phyloP scores from a whole-genome alignment of 2,329 filamentous ascomycete species.

The Dryadomyces quercivorus region DNA sequence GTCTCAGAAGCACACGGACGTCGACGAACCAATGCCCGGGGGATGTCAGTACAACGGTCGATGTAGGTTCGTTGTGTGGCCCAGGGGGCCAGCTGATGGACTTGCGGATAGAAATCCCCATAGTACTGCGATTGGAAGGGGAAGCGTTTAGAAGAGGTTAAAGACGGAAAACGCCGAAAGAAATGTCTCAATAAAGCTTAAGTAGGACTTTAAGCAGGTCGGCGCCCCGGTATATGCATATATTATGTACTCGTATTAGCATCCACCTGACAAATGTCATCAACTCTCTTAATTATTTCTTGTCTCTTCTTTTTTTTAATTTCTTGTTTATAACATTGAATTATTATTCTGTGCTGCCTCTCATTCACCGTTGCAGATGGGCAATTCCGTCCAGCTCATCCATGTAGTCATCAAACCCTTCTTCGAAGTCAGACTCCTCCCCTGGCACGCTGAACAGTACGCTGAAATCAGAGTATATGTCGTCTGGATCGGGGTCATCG shows the following conservation, averaged over 20 bases:
- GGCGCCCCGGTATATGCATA: too few species aligned
- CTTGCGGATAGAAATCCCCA: slow-evolving; percentile 40
- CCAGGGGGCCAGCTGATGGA: slow-evolving; percentile 47
- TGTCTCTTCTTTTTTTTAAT: not conserved
- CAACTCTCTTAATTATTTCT: too few species aligned
- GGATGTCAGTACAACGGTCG: slow-evolving; percentile 52
- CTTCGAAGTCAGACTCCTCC: slow-evolving; percentile 17
- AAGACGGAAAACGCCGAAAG: too few species aligned
- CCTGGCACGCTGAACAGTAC: slow-evolving; percentile 31
- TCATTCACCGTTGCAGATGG: slow-evolving; percentile 20
- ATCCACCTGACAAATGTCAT: too few species aligned
- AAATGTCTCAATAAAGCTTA: too few species aligned
- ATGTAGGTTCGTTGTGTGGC: slow-evolving; percentile 44
- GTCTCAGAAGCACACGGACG: slow-evolving; percentile 34
- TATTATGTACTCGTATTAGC: too few species aligned
- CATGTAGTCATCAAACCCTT: slow-evolving; percentile 39
- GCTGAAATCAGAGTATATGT: slow-evolving; percentile 43
- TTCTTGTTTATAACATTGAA: not conserved
- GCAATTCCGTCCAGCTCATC: slow-evolving; percentile 44
- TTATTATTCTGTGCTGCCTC: too few species aligned
- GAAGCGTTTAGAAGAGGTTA: not conserved
- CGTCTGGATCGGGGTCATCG: slow-evolving; percentile 21
- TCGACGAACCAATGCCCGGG: slow-evolving; percentile 47
- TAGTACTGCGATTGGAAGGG: slow-evolving; percentile 20
- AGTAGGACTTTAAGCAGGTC: too few species aligned